Evolutionary conservation across 179 eudicot genomes (phyloP).

Genomic region (Beta corolliflora): DNA sequence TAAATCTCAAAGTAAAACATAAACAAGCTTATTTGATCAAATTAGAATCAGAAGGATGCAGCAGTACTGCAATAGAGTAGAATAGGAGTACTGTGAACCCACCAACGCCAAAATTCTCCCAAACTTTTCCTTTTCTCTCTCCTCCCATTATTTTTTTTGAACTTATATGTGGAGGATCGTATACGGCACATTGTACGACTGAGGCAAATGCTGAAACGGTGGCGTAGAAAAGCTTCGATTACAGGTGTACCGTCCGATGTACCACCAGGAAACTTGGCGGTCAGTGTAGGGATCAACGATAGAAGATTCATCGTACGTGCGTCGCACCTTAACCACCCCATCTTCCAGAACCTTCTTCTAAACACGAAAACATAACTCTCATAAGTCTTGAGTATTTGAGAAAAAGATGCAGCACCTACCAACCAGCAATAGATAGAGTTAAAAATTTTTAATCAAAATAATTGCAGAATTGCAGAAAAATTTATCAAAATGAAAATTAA

Average conservation of each 20-base stretch:
- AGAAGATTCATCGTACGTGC: slow-evolving; percentile 58
- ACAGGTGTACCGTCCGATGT: slow-evolving; percentile 52
- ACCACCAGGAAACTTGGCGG: slow-evolving; percentile 81
- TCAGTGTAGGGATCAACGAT: slow-evolving; percentile 48
- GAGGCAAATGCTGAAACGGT: slow-evolving; percentile 36
- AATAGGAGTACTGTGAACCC: too few relatives aligned
- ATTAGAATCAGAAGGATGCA: too few relatives aligned
- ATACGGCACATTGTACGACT: slow-evolving; percentile 35
- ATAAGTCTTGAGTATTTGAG: too few relatives aligned
- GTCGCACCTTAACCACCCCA: slow-evolving; percentile 65
- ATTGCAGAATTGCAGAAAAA: too few relatives aligned
- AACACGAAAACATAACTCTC: too few relatives aligned
- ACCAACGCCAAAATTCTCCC: neutral
- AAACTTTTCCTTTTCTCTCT: neutral
- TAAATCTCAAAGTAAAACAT: too few relatives aligned
- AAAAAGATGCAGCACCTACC: too few relatives aligned
- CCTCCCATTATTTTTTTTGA: neutral
- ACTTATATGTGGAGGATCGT: slow-evolving; percentile 28
- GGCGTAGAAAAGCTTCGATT: slow-evolving; percentile 29
- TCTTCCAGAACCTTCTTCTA: slow-evolving; percentile 43
- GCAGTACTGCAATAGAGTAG: too few relatives aligned
- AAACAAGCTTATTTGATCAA: too few relatives aligned
- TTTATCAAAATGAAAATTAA: too few relatives aligned
- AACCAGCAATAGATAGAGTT: too few relatives aligned
- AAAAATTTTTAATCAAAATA: too few relatives aligned